Percentiles rank a stretch among this genome's conserved stretches.
Evolutionary conservation across 2,329 filamentous ascomycete genomes (phyloP).

Genomic region (Monilinia fructigena): DNA sequence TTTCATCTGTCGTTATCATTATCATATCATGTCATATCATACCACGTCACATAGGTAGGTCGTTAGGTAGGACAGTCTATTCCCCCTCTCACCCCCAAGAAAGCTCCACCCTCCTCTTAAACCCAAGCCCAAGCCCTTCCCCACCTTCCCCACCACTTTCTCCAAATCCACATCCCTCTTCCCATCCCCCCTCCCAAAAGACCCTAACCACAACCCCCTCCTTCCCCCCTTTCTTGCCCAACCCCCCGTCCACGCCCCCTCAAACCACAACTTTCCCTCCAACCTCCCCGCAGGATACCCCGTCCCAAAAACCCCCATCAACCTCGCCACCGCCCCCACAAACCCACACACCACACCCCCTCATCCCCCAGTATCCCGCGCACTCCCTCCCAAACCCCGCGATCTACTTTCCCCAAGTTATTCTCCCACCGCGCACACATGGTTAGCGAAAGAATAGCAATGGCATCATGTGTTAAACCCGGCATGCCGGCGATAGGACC

Average conservation of each 20-base stretch:
- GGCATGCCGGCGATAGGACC: constrained; percentile 64
- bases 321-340: constrained; percentile 30
- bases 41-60: no score
- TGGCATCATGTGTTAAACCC: constrained; percentile 69
- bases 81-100: neutral
- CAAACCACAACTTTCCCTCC: neutral
- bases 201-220: constrained; percentile 3
- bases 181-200: neutral
- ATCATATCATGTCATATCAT: no score
- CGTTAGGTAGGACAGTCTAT: no score
- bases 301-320: neutral
- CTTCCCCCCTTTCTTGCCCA: constrained; percentile 15
- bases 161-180: neutral
- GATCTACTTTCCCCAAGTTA: constrained; percentile 52
- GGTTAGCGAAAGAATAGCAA: constrained; percentile 69
- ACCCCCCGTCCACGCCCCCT: neutral
- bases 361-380: constrained; percentile 34
- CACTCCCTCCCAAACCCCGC: constrained; percentile 30
- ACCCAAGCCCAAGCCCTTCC: neutral
- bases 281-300: neutral
- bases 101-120: constrained; percentile 10
- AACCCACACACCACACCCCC: constrained; percentile 38
- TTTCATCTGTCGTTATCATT: no score
- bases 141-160: neutral
- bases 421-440: constrained; percentile 74